Evolutionary conservation across 768 basidiomycete species (phyloP).

Genomic region (Mycena kentingensis): DNA sequence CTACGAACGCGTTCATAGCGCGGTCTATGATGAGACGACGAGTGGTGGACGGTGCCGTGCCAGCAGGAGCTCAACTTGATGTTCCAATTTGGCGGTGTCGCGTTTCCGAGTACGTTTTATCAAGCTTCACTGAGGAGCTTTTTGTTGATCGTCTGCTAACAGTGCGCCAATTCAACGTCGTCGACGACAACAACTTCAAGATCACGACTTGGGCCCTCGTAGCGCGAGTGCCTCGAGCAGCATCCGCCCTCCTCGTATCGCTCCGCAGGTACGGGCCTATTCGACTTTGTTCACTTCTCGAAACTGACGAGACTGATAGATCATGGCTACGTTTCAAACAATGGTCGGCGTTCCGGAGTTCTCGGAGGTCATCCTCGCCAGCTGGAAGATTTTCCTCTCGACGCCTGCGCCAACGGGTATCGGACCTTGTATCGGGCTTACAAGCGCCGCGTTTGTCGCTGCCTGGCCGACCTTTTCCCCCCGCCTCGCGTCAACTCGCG

Average conservation of each 20-base stretch:
- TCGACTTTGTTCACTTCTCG: neutral
- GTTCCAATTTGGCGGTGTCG: slow-evolving; percentile 58
- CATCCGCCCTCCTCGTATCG: no score
- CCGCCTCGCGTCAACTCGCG: slow-evolving; percentile 53
- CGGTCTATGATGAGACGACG: slow-evolving; percentile 42
- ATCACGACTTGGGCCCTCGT: no score
- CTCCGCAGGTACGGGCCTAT: slow-evolving; percentile 84
- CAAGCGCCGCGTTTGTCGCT: slow-evolving; percentile 80
- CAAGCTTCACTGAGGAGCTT: no score
- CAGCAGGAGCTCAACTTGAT: slow-evolving; percentile 63
- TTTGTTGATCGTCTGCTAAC: neutral
- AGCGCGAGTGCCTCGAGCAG: no score
- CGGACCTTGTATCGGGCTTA: slow-evolving; percentile 82
- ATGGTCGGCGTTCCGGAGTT: slow-evolving; percentile 77
- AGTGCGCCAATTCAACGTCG: slow-evolving; percentile 31
- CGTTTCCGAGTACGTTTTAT: slow-evolving; percentile 51
- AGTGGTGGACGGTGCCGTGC: slow-evolving; percentile 66
- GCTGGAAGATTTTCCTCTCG: slow-evolving; percentile 78
- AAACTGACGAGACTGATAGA: slow-evolving; percentile 46
- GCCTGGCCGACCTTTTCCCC: slow-evolving; percentile 71
- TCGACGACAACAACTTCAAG: slow-evolving; percentile 26
- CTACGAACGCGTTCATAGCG: slow-evolving; percentile 56
- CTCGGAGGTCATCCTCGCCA: slow-evolving; percentile 73
- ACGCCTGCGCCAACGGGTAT: slow-evolving; percentile 70
- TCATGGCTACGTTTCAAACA: slow-evolving; percentile 95